phyloP scores from a whole-genome alignment of 805 yeast genomes.

The Saturnispora sanitii region DNA sequence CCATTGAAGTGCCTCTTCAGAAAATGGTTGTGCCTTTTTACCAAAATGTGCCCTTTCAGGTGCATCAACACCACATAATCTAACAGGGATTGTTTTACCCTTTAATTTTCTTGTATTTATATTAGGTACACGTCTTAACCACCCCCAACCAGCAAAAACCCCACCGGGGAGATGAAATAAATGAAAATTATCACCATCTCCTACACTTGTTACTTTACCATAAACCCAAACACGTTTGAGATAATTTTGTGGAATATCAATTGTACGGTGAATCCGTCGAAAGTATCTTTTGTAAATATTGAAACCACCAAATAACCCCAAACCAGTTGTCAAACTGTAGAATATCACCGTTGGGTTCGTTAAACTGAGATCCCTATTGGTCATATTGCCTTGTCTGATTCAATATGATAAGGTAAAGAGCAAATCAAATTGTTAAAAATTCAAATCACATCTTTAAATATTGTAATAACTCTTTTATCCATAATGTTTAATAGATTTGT shows the following conservation, averaged over 20 bases:
- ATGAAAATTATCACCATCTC: constrained; percentile 93
- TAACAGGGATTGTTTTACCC: constrained; percentile 63
- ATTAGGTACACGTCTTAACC: constrained; percentile 64
- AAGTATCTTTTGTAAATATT: constrained; percentile 36
- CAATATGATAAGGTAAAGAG: no score
- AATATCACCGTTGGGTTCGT: constrained; percentile 24
- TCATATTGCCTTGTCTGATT: no score
- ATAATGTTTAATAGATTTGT: neutral
- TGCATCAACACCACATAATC: constrained; percentile 92
- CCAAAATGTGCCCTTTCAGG: constrained; percentile 96
- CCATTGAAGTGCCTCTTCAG: constrained; percentile 81
- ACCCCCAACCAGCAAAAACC: constrained; percentile 79
- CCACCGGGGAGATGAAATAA: constrained; percentile 95
- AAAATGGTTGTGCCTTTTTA: constrained; percentile 78
- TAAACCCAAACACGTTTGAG: constrained; percentile 37
- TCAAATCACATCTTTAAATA: no score
- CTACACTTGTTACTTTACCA: constrained; percentile 83
- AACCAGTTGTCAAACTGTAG: constrained; percentile 23
- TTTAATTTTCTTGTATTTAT: constrained; percentile 38
- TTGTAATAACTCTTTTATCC: neutral
- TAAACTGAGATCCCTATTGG: constrained; percentile 14
- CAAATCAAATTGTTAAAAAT: no score
- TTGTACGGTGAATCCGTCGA: constrained; percentile 40
- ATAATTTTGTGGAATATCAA: constrained; percentile 38
- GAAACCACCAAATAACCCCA: constrained; percentile 32